Conservation (phyloP, 116 monocot species). For the Posidonia oceanica region DNA sequence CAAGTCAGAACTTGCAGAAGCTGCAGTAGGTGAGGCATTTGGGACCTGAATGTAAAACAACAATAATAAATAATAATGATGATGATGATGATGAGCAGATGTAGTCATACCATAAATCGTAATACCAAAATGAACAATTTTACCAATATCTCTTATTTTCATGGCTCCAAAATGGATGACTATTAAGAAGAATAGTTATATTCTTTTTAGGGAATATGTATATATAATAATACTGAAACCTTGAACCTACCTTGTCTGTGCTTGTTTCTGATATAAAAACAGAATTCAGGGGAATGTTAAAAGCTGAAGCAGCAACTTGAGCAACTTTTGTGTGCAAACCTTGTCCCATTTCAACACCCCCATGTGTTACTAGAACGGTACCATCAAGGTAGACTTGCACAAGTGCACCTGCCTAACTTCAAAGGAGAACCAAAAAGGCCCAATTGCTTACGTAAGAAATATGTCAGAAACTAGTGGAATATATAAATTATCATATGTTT, state of each 20-base stretch:
- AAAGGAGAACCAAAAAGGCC: neutral
- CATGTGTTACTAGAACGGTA: slow-evolving; percentile 87
- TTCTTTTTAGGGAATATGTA: too few relatives aligned
- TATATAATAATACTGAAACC: too few relatives aligned
- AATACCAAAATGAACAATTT: too few relatives aligned
- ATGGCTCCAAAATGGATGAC: too few relatives aligned
- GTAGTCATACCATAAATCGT: neutral
- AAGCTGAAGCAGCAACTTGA: slow-evolving; percentile 85
- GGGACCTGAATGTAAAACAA: slow-evolving; percentile 42
- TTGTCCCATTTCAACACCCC: slow-evolving; percentile 99
- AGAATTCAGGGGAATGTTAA: slow-evolving; percentile 76
- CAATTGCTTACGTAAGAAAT: neutral
- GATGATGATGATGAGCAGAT: too few relatives aligned
- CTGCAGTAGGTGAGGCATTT: slow-evolving; percentile 93
- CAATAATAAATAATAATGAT: too few relatives aligned
- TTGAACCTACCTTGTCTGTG: slow-evolving; percentile 64
- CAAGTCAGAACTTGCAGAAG: slow-evolving; percentile 96
- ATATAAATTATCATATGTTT: too few relatives aligned
- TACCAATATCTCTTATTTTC: too few relatives aligned
- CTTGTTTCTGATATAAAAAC: slow-evolving; percentile 94
- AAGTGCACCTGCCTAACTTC: slow-evolving; percentile 78
- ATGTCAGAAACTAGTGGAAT: neutral
- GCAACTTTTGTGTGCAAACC: slow-evolving; percentile 95
- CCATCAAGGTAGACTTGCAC: slow-evolving; percentile 96
- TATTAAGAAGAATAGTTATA: too few relatives aligned